Evolutionary conservation across 352 stramenopile genomes (phyloP), one percentile per base, ranked within the genome.

Genomic region (Pythium pyrilobum): DNA sequence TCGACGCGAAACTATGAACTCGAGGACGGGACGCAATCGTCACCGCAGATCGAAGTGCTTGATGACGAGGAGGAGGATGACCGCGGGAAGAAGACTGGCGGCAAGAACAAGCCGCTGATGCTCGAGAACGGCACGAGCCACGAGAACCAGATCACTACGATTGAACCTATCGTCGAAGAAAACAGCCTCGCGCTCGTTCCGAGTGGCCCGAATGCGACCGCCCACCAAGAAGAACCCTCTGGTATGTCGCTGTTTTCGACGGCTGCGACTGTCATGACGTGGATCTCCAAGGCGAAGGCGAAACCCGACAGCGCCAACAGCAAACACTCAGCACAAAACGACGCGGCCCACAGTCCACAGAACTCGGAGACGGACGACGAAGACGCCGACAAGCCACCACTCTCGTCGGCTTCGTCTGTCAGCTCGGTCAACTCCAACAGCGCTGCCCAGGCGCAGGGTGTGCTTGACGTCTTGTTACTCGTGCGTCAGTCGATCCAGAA

Each of bases 401-500:
- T 72, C 15, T 88, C 75, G 6, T 84, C 71, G 4, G 67, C 67
- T 0, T 85, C 76, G 0, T 87, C 74, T 12, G 69, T 73, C 4
- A 89, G 59, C 37, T 81, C 79, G 27, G 60, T 66, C 20, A 71
- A 66, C 18, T 84, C 81, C 41, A 84, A 71, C 33, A 71, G 56
- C 46, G 72, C 71, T 18, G 75, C 76, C 8, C 67, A 74, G 15
- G 70, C 77, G 16, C 59, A 66, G 36, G 81, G 83, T 23, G 78
- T 91, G 8, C 52, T 94, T 15, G 83, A 94, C 28, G 82, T 81
- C 15, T 62, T 94, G 10, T 46, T 94, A 13, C 70, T 94, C 2
- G 83, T 94, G 23, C 81, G 83, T 23, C 83, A 94, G 54, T 89
- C 81, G n/a, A 87, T 92, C 20, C 81, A 91, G 62, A 79, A 77